Evolutionary conservation across 345 rosid genomes (phyloP), one percentile per base, ranked within the genome.

Genomic region (Eucalyptus coolabah): DNA sequence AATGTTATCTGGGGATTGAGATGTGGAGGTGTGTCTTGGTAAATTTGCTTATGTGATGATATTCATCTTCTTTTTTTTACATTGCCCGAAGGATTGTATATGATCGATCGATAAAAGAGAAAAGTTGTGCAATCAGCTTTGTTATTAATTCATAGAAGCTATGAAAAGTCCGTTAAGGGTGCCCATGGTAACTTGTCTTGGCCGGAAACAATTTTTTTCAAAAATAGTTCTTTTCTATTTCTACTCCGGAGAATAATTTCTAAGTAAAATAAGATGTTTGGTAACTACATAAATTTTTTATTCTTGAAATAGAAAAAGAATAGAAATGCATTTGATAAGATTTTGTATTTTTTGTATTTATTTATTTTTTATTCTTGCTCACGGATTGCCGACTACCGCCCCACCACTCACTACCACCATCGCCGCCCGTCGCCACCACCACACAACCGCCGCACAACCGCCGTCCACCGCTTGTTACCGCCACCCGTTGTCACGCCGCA

Each of bases 381-480:
- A 49, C 16, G 6, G 6, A 49, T 49, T 13, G 2, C 16, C 16
- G 6, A 49, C 2, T 5, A 2, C 5, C 2, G 1, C 15, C 15
- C 50, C 16, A 10, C 50, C 14, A 47, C 47, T 44, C 45, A 2
- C 49, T 10, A 12, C 50, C 49, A 1, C 5, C 49, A 0, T 1
- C 14, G 2, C 50, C 1, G 5, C 5, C 5, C 2, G 1, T 4
- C 50, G 5, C 50, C 50, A 1, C 2, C 14, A 2, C 15, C 14
- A 15, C 50, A 49, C 50, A 49, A 49, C 50, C 2, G 1, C 5
- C 5, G 1, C 10, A 12, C 4, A 49, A 49, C 50, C 2, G 1
- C 5, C 5, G 1, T 45, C 12, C 4, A 1, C 12, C 4, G 0
- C 49, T 3, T 10, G 12, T 1, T 45, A 45, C 4, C 4, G 4